These are phyloP conservation scores for Colletotrichum shisoi DNA, from an alignment of 2,329 filamentous ascomycete species.

Conservation along the genomic window DNA sequence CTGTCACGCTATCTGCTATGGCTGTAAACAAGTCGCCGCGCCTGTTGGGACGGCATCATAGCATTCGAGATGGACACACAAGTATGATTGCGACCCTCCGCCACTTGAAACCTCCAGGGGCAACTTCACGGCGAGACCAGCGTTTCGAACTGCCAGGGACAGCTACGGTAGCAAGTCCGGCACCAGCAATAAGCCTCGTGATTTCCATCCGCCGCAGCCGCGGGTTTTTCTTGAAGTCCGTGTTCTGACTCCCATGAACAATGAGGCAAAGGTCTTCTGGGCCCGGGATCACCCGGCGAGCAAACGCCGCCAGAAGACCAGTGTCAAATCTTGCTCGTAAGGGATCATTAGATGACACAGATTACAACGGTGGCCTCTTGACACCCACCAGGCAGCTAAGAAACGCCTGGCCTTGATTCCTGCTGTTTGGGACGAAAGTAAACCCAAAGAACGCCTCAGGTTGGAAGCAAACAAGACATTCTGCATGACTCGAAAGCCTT, in stretches of 20 bases:
- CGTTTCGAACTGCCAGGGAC: slow-evolving; percentile 22
- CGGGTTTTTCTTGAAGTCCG: not conserved
- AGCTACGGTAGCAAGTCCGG: not conserved
- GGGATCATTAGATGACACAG: not conserved
- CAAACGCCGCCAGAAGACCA: not conserved
- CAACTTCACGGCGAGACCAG: slow-evolving; percentile 13
- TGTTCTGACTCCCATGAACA: not conserved
- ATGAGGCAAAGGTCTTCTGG: not conserved
- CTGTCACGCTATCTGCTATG: not conserved
- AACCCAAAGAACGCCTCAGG: not conserved
- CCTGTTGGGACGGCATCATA: slow-evolving; percentile 16
- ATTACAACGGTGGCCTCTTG: not conserved
- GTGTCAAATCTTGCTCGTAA: not conserved
- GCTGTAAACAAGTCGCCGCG: not conserved
- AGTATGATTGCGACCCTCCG: not conserved
- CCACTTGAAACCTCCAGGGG: slow-evolving; percentile 18
- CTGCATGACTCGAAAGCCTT: not conserved
- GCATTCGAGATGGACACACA: not conserved
- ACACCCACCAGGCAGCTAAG: not conserved
- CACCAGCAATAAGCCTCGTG: not conserved
- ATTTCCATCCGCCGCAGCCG: not conserved
- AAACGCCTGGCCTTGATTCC: not conserved
- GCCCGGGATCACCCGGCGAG: not conserved
- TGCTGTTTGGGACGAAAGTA: not conserved
- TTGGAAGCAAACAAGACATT: slow-evolving; percentile 4